Evolutionary conservation across 768 basidiomycete species (phyloP), one percentile per base, ranked within the genome.

Genomic region (Leucosporidium scottii): DNA sequence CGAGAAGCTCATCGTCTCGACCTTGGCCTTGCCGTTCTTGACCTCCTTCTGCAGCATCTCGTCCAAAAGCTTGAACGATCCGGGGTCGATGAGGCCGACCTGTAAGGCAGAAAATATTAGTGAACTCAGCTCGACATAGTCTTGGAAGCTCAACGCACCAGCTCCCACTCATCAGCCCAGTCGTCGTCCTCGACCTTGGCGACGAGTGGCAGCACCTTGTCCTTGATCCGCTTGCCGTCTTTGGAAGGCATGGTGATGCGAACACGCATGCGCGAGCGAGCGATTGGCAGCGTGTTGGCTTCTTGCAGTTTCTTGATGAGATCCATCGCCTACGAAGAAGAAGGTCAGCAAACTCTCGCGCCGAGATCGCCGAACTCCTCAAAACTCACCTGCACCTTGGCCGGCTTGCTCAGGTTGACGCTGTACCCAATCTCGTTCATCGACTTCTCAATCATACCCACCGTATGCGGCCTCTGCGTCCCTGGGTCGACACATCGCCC

Each of bases 401-500:
- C 93, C 27, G 84, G 88, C 81, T 97, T 97, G 71, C 87, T 86
- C 55, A 83, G 83, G 74, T 90, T 88, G 31, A 94, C 88, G 73
- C 91, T 94, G 79, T 89, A 93, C 1, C 93, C 93, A 13, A 90
- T 88, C 77, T 98, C 93, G 13, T 85, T 80, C 94, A 99, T 94
- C 0, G 93, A 93, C 79, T 96, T 98, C 77, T 99, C 96, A 70
- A 99, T 91, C 82, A 98, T 91, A 23, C 90, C 87, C 39, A 94
- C 91, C 8, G 92, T 87, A 77, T 97, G 93, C 8, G 93, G 92
- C 15, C 86, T 81, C 76, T 91, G 87, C 1, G 92, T 94, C 6
- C 83, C 80, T 1, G 96, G 96, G 75, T 98, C 93, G 28, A 98
- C 93, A 67, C 89, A 93, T 81, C 94, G 93, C 80, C 93, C 91